Evolutionary conservation across 345 rosid genomes (phyloP), one percentile per base, ranked within the genome.

Genomic region (Eutrema heterophyllum): DNA sequence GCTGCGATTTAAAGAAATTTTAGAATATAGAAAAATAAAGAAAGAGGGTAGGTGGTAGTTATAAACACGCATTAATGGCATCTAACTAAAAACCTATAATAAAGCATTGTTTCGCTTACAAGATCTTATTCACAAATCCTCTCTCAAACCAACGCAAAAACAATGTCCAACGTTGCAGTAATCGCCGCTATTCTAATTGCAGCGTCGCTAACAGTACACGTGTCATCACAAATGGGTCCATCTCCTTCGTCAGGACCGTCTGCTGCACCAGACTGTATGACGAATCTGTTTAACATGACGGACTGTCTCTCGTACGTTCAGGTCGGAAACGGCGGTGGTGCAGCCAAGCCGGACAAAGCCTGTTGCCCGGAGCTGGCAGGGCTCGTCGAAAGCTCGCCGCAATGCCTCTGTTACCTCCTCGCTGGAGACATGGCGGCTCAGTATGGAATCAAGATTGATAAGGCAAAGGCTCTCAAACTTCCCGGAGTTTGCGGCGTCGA

Each of bases 281-380:
- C 67, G 0, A 64, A 68, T 40, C 53, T 87, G 57, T 1, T 78
- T 2, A 93, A 87, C 84, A 69, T 81, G 88, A 64, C 92, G n/a
- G 90, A 83, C 66, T 93, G 98, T 82, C 72, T 89, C 77, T 64
- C 81, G 38, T 93, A 83, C 78, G 93, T 85, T 63, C 32, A 30
- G 24, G 49, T 59, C 3, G 88, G 84, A 16, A 29, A 43, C 24
- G 75, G 74, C 0, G 88, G 98, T 73, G 90, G 81, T 11, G 33
- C 64, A 72, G 82, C 84, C 30, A 77, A 59, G 36, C 98, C 98
- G 12, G 93, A 79, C 32, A 69, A 74, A 43, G 73, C 65, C 0
- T 93, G 98, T 79, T 93, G 97, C 72, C 93, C 97, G 1, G 96
- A 86, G 84, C 72, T 93, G 18, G 97, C 97, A 5, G 96, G 93